Evolutionary conservation across 1,284 basidiomycete species (phyloP), one percentile per base, ranked within the genome.

Genomic region (Trametes polyzona): DNA sequence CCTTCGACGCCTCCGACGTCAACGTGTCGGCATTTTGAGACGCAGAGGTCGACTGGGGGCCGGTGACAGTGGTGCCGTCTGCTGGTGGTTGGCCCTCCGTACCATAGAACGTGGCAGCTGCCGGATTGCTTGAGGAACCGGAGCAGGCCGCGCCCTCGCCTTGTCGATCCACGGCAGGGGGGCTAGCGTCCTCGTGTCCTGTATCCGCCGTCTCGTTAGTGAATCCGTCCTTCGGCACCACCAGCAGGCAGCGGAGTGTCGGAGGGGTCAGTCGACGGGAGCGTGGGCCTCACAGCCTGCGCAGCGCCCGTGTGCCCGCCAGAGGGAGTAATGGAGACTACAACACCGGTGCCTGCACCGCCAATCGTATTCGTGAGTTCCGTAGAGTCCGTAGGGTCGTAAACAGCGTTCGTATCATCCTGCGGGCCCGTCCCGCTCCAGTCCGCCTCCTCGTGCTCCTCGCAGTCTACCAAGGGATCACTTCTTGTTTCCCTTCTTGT

Each of bases 381-480:
- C 62, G 59, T 63, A 63, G 56, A 48, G 58, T 63, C 61, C 61
- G 55, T 63, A 57, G 49, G 27, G 52, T 62, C 61, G 57, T 62
- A 32, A 56, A 39, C 27, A 47, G 41, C 40, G 52, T 60, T 43
- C 55, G 12, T 42, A 52, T 53, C 50, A 33, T 43, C 42, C 61
- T n/a, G 40, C 52, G 37, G 30, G 17, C 35, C 52, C 26, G 6
- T 14, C 43, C 43, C 35, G n/a, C 32, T 24, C 42, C 30, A 32
- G 26, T n/a, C 53, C 41, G 40, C 53, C 41, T 42, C 39, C 27
- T 3, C 39, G 21, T 16, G 44, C 35, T 33, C 39, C 21, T 33
- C n/a, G n/a, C n/a, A n/a, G n/a, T n/a, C n/a, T 9, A 6, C 19
- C 37, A 17, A 11, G n/a, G n/a, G n/a, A n/a, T n/a, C 10, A 16